Evolutionary conservation across 139 green algal species (phyloP), one percentile per base, ranked within the genome.

Genomic region (Edaphochlamys debaryana): DNA sequence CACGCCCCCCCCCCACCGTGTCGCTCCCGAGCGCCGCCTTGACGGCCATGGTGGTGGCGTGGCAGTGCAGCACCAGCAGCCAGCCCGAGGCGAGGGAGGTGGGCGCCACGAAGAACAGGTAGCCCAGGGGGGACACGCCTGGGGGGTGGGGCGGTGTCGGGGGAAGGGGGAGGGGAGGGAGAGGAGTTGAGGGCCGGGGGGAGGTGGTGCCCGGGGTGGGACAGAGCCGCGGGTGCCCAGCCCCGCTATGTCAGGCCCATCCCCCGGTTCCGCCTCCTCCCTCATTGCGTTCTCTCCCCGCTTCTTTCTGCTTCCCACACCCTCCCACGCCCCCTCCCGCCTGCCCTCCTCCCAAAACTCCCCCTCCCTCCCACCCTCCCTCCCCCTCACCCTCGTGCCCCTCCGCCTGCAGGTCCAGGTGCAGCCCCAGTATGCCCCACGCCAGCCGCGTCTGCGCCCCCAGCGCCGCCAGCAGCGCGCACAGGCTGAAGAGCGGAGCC

Each of bases 21-120:
- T 2, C 62, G 62, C 62, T 40, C 62, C 62, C 29, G 73, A 42
- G 23, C 75, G 40, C 38, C 34, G 48, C 38, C 29, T 9, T 29
- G 13, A 38, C 36, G 8, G 75, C 75, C 60, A 71, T 13, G 0
- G 75, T 64, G 4, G 32, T 36, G 40, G 40, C 66, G 60, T 81
- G 75, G 75, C 75, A 81, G 41, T 81, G 62, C 19, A 62, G 60
- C 60, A 71, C 41, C 60, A 81, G 60, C 75, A 81, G 75, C 75
- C 75, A 81, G n/a, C 75, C 75, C 15, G 75, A 63, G 15, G 75
- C 60, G 40, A 81, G 29, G 17, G 75, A 81, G 75, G 60, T 72
- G 75, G 75, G 75, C 40, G 11, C 34, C 17, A 36, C 22, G 75
- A 50, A 81, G 2, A 81, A 30, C 40, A 81, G 75, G 60, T 81